Evolutionary conservation across 345 rosid genomes (phyloP).

Genomic region (Corymbia maculata): DNA sequence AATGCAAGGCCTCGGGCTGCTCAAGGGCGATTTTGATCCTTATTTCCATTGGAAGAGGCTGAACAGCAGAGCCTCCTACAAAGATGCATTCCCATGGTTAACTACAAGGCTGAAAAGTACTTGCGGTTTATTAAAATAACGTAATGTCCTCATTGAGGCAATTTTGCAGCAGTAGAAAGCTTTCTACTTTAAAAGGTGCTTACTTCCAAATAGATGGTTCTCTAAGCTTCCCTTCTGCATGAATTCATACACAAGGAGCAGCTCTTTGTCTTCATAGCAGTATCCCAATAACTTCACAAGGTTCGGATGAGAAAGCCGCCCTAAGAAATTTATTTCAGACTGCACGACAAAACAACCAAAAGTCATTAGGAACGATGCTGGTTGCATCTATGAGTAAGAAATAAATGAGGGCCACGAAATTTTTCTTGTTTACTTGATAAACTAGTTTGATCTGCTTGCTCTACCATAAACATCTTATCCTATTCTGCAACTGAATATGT

Average conservation of each 20-base stretch:
- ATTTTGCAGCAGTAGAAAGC: background rate
- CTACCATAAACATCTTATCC: background rate
- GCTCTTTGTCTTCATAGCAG: slow-evolving; percentile 73
- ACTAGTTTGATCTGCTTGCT: background rate
- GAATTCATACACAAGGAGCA: slow-evolving; percentile 84
- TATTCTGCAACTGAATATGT: background rate
- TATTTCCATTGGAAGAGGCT: slow-evolving; percentile 79
- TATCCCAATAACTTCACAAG: slow-evolving; percentile 85
- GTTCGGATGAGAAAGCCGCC: slow-evolving; percentile 84
- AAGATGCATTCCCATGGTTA: background rate
- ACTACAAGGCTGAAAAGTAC: background rate
- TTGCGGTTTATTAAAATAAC: background rate
- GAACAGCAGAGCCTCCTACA: slow-evolving; percentile 74
- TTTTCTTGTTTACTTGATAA: background rate
- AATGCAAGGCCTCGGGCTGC: slow-evolving; percentile 88
- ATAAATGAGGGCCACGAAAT: background rate
- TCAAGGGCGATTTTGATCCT: slow-evolving; percentile 73
- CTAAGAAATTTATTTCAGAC: slow-evolving; percentile 86
- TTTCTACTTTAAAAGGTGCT: slow-evolving; percentile 7
- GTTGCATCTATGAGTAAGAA: background rate
- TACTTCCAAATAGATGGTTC: slow-evolving; percentile 95
- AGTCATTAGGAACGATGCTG: background rate
- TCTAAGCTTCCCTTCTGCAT: slow-evolving; percentile 99
- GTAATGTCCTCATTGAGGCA: background rate
- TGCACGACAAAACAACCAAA: slow-evolving; percentile 14